Evolutionary conservation across 768 basidiomycete genomes (phyloP), one percentile per base, ranked within the genome.

Genomic region (Polyporus arcularius): DNA sequence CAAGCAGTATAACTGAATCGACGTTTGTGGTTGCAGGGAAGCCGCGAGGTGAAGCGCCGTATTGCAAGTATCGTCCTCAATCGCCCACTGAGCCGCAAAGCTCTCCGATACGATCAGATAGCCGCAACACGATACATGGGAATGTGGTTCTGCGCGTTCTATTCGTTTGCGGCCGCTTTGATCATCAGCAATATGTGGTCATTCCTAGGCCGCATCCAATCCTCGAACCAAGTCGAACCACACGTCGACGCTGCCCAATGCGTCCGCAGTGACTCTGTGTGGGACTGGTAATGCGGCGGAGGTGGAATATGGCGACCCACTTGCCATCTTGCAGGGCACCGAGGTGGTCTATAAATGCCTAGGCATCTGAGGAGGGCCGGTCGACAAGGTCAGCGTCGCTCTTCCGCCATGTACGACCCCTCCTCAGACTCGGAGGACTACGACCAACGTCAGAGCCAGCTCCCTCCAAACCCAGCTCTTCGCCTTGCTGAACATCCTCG

Each of bases 211-310:
- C 42, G 18, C 45, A 42, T 55, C 42, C 54, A 32, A n/a, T 55
- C 45, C 54, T 55, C 54, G 54, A 55, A 55, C 35, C 35, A 35
- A 35, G 35, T 35, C 7, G 11, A 35, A 35, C 35, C 35, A 3
- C 35, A 35, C 11, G 11, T 11, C 35, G 35, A 35, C 35, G 12
- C 28, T 26, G 26, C 57, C 57, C 21, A 51, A 58, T 30, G 7
- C 9, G 57, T 58, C 40, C 15, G 42, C n/a, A 18, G 40, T 58
- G 57, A 58, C 57, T 58, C 57, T 58, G 57, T 58, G 57, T 58
- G 57, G 35, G 18, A 16, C 30, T 21, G 21, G 26, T 31, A 9
- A 16, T 40, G 7, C 5, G 18, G 14, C 5, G 16, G 35, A 9
- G 28, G 28, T 28, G 18, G 1, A 31, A 16, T 16, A 32, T 12